Evolutionary conservation across 2,329 filamentous ascomycete genomes (phyloP).

Genomic region (Orbilia blumenaviensis): DNA sequence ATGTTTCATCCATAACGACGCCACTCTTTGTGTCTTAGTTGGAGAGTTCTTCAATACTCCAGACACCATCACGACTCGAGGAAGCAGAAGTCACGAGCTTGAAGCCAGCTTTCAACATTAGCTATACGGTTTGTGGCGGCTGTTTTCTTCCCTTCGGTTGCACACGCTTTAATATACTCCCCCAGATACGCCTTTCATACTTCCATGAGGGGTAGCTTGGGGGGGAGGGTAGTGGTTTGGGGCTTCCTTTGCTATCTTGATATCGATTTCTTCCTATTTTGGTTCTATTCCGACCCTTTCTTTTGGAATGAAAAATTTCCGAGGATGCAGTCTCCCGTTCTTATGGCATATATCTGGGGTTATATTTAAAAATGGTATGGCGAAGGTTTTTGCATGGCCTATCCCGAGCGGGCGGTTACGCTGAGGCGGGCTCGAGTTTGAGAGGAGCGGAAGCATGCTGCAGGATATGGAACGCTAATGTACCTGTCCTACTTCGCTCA

Average conservation of each 20-base stretch:
- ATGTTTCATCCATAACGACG: constrained; percentile 36
- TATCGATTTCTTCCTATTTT: constrained; percentile 16
- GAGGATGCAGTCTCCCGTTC: constrained; percentile 15
- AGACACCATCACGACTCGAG: background rate
- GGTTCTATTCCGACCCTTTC: background rate
- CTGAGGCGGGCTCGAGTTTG: constrained; percentile 25
- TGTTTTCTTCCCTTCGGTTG: constrained; percentile 28
- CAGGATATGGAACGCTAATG: constrained; percentile 38
- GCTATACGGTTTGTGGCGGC: constrained; percentile 34
- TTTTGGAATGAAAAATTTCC: constrained; percentile 1
- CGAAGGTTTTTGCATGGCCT: constrained; percentile 37
- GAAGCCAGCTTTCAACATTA: constrained; percentile 40
- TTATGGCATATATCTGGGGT: constrained; percentile 21
- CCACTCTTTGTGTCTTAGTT: constrained; percentile 24
- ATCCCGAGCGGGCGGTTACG: constrained; percentile 34
- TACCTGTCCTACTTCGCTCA: constrained; percentile 27
- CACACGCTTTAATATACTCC: constrained; percentile 14
- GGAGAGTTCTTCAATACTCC: background rate
- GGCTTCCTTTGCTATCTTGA: background rate
- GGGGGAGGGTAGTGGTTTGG: background rate
- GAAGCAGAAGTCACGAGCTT: constrained; percentile 29
- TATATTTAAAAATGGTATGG: constrained; percentile 20
- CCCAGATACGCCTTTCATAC: background rate
- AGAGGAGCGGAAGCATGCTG: constrained; percentile 23
- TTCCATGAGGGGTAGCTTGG: constrained; percentile 3